Evolutionary conservation across 148 eudicot species (phyloP).

Genomic region (Persicaria maculosa): DNA sequence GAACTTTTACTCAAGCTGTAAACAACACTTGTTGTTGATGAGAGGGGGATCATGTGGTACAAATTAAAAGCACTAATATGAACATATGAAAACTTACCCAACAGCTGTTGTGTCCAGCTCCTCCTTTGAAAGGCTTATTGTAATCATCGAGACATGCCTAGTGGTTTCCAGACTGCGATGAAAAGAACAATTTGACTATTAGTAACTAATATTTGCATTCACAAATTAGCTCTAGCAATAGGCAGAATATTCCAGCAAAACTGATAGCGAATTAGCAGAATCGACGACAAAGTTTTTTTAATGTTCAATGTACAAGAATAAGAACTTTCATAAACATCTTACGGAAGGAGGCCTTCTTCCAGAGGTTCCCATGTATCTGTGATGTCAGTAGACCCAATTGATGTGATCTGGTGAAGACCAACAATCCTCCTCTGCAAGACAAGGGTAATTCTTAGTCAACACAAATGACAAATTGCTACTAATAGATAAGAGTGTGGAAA

Average conservation of each 20-base stretch:
- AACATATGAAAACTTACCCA: conserved; percentile 47
- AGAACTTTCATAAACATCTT: conserved; percentile 22
- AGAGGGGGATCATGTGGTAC: too few relatives aligned
- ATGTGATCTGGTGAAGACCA: conserved; percentile 90
- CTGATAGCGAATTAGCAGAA: background rate
- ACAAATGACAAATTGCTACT: background rate
- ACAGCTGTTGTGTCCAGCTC: conserved; percentile 56
- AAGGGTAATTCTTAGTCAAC: background rate
- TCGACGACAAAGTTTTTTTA: background rate
- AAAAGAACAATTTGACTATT: background rate
- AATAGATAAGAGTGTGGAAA: background rate
- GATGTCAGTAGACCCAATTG: conserved; percentile 86
- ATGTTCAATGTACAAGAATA: background rate
- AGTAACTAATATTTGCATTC: background rate
- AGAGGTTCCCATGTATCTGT: conserved; percentile 97
- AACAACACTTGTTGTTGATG: too few relatives aligned
- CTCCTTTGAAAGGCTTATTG: conserved; percentile 66
- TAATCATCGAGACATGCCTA: conserved; percentile 94
- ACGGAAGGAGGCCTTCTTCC: conserved; percentile 98
- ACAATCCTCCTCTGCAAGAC: conserved; percentile 81
- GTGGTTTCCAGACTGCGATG: conserved; percentile 74
- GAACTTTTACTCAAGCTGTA: too few relatives aligned
- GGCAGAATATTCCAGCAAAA: background rate
- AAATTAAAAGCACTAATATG: background rate
- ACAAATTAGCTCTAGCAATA: background rate